Base-by-base conservation (phyloP, 2,329 filamentous ascomycete species). In the Aureobasidium sp. region DNA sequence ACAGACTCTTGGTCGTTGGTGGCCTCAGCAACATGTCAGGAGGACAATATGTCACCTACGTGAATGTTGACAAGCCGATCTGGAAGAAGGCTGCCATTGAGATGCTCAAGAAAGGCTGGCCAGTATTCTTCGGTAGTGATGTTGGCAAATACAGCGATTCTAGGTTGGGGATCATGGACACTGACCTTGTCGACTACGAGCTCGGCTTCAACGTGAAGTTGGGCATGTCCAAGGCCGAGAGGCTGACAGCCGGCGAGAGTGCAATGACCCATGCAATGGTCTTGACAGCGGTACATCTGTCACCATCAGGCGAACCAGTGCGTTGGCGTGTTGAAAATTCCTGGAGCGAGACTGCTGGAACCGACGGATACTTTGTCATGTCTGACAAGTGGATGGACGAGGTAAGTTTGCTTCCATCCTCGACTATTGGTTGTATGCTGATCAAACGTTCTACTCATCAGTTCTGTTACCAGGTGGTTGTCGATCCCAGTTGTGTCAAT, bases 241-340 rank as follows among this genome's bases (percentile, higher is more conserved):
- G 89, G 3, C 72, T 95, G 40, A 74, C 79, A 61, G 84, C 84
- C 0, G 83, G 86, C 10, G 89, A 94, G 70, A 85, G 80, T 51
- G 77, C 80, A 47, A 94, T 95, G 89, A 95, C 89, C 1, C 90
- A 95, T 63, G 90, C 90, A 4, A 95, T 95, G 90, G 88, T 94
- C 0, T 70, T 95, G 57, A 95, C 88, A 2, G 90, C 81, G 1
- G 90, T 95, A 40, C 89, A 95, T 64, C 67, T 94, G 2, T 84
- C 86, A 56, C 73, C 78, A 24, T 70, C 80, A 55, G 83, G 80
- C 1, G 79, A 81, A 68, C 76, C 81, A 2, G 79, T 89, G 1
- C 74, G 89, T 39, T 95, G 90, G 90, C 75, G 88, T 51, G 88
- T 95, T 6, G 85, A 95, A 76, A 95, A 95, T 66, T 86, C 81